Percentiles rank a stretch among this genome's conserved stretches.
These are phyloP conservation scores for Agaricus subrufescens DNA, from an alignment of 768 basidiomycete species.

Conservation along the genomic window DNA sequence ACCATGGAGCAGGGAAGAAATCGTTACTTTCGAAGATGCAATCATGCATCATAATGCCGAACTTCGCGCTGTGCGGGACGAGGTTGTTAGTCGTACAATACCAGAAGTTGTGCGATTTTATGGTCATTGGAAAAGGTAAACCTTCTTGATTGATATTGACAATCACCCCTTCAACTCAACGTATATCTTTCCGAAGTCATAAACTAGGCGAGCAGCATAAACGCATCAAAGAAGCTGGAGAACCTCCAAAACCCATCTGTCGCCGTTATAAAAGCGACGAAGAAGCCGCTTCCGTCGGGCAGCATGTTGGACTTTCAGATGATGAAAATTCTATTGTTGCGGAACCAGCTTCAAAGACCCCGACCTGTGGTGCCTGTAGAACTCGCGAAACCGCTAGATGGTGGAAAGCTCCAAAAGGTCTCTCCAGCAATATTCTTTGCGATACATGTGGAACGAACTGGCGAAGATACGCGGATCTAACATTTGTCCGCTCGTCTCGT, in stretches of 20 bases:
- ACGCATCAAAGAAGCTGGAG: conserved; percentile 37
- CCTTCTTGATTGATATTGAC: neutral
- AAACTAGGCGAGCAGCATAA: conserved; percentile 69
- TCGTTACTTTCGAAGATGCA: conserved; percentile 72
- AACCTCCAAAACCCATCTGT: conserved; percentile 28
- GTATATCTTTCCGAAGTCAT: conserved; percentile 32
- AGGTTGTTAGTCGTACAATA: conserved; percentile 64
- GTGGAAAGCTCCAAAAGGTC: conserved; percentile 92
- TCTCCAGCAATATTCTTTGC: conserved; percentile 75
- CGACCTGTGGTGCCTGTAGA: conserved; percentile 79
- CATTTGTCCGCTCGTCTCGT: conserved; percentile 57
- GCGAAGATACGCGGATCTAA: conserved; percentile 91
- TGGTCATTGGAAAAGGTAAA: conserved; percentile 82
- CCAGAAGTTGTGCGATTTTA: conserved; percentile 82
- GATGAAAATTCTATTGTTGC: conserved; percentile 76
- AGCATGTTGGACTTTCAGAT: conserved; percentile 51
- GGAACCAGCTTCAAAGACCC: conserved; percentile 43
- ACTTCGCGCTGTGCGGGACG: conserved; percentile 71
- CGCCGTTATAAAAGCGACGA: conserved; percentile 31
- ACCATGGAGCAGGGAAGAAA: conserved; percentile 67
- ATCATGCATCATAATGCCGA: conserved; percentile 73
- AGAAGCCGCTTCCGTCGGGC: conserved; percentile 35
- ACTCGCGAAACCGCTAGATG: conserved; percentile 74
- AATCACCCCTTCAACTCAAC: neutral
- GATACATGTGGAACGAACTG: conserved; percentile 84